Conservation (phyloP, 148 eudicot species). For the Agrostemma githago region DNA sequence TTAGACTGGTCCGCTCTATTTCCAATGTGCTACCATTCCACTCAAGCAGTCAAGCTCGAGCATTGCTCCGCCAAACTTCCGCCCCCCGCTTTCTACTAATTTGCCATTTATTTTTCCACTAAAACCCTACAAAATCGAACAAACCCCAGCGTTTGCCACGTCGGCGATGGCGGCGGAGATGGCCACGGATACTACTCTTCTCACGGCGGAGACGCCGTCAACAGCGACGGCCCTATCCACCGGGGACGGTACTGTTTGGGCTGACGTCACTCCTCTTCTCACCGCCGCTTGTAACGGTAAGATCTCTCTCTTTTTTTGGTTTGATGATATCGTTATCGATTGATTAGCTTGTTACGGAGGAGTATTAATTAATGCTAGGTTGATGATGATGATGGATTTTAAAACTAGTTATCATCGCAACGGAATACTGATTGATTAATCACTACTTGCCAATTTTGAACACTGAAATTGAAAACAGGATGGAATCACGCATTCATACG, state of each 20-base stretch:
- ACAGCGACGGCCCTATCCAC: constrained; percentile 41
- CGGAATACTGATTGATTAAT: no score
- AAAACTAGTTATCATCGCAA: no score
- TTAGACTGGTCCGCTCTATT: no score
- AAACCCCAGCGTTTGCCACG: background rate
- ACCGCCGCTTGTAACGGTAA: constrained; percentile 54
- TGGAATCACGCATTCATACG: background rate
- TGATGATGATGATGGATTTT: no score
- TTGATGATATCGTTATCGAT: background rate
- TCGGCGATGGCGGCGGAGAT: constrained; percentile 24
- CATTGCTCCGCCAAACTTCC: background rate
- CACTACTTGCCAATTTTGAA: background rate
- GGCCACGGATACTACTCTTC: constrained; percentile 7
- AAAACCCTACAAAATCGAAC: constrained; percentile 8
- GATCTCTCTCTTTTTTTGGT: background rate
- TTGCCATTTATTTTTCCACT: background rate
- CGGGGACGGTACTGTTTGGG: constrained; percentile 71
- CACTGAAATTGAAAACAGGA: background rate
- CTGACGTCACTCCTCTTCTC: constrained; percentile 65
- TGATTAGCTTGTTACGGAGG: constrained; percentile 1
- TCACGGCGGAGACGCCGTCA: constrained; percentile 11
- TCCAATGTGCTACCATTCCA: no score
- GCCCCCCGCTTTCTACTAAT: background rate
- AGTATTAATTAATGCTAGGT: background rate
- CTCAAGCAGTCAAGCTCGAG: background rate